phyloP scores from a whole-genome alignment of 1,284 basidiomycete species.

The Lentinula novae-zelandiae region DNA sequence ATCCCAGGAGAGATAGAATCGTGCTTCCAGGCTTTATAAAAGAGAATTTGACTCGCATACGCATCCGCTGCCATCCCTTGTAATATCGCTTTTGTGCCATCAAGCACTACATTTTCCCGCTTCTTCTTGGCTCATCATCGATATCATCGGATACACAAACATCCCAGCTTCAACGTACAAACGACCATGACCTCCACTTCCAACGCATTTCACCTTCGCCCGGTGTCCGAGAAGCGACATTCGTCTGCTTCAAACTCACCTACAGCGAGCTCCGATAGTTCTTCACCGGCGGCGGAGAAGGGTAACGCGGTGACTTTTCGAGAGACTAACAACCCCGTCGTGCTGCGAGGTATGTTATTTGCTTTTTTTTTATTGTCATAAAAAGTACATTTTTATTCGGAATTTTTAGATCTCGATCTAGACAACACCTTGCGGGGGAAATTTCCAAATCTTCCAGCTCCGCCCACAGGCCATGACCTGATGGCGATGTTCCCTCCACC shows the following conservation, averaged over 20 bases:
- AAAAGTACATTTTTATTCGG: neutral
- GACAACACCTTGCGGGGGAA: neutral
- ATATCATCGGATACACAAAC: constrained; percentile 1
- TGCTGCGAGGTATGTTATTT: neutral
- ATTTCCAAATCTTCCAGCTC: constrained; percentile 40
- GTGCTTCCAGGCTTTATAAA: constrained; percentile 2
- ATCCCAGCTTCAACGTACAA: neutral
- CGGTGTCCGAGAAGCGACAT: neutral
- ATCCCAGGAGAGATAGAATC: constrained; percentile 6
- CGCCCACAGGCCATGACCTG: constrained; percentile 73
- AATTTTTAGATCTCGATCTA: constrained; percentile 1
- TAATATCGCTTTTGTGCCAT: neutral
- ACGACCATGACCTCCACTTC: neutral
- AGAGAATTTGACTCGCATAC: neutral
- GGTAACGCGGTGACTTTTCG: neutral
- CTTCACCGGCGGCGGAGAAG: constrained; percentile 5
- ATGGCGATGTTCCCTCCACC: constrained; percentile 76
- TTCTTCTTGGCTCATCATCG: constrained; percentile 3
- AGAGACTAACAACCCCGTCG: neutral
- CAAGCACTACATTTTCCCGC: neutral
- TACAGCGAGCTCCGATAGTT: constrained; percentile 1
- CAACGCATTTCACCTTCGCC: constrained; percentile 5
- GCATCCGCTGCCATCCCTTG: constrained; percentile 1
- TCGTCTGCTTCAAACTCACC: constrained; percentile 3
- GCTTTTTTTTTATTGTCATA: neutral